Percentiles rank a stretch among this genome's conserved stretches.
These are phyloP conservation scores for Aspergillus hiratsukae DNA, from an alignment of 2,329 filamentous ascomycete genomes.

Conservation along the genomic window DNA sequence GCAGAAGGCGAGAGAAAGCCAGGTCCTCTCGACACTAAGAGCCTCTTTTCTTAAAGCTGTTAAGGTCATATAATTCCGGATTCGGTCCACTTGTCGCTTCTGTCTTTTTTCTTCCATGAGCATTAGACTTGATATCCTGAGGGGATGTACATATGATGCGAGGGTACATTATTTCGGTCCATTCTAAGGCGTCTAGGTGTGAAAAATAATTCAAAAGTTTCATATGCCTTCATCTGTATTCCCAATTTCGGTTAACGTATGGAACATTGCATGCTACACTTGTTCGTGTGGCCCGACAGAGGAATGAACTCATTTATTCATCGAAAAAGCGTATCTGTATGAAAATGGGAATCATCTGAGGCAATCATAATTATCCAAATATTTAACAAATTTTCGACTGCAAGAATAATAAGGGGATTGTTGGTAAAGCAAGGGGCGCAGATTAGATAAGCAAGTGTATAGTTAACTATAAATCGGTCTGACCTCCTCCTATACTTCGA, in stretches of 20 bases:
- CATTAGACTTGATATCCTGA: constrained; percentile 31
- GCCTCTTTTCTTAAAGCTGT: constrained; percentile 61
- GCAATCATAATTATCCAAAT: background rate
- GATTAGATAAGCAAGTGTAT: constrained; percentile 20
- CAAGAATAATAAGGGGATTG: background rate
- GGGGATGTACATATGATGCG: constrained; percentile 32
- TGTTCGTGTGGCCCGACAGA: background rate
- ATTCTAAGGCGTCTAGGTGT: constrained; percentile 30
- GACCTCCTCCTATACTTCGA: background rate
- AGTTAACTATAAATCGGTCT: background rate
- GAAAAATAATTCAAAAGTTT: constrained; percentile 17
- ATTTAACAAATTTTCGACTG: background rate
- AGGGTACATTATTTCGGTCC: constrained; percentile 27
- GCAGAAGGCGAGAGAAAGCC: constrained; percentile 56
- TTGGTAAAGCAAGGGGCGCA: background rate
- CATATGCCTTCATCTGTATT: background rate
- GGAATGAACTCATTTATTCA: background rate
- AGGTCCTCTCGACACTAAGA: constrained; percentile 70
- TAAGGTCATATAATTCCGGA: constrained; percentile 46
- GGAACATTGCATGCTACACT: background rate
- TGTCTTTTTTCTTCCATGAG: constrained; percentile 14
- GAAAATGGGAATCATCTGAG: background rate
- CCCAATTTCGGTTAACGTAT: background rate
- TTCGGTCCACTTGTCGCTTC: constrained; percentile 14
- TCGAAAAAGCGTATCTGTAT: background rate